A percentile compares a stretch with the other conserved stretches of the same genome.
Conservation (phyloP, 495 filamentous ascomycete genomes). For the Xylaria palmicola region DNA sequence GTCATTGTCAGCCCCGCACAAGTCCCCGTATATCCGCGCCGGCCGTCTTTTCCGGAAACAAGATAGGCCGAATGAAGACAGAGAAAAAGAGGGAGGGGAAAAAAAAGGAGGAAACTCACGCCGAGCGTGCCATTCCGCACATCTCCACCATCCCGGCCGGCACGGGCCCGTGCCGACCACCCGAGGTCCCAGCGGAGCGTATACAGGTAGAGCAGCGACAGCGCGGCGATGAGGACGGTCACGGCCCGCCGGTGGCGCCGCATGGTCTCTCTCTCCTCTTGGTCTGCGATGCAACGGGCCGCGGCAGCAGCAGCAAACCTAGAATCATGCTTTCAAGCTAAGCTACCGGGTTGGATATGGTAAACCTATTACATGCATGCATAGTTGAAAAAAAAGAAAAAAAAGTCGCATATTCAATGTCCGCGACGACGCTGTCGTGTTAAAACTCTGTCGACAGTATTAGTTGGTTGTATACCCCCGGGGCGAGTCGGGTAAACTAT, state of each 20-base stretch:
- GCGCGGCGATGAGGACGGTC: neutral
- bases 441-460: neutral
- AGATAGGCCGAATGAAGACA: neutral
- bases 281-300: neutral
- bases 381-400: neutral
- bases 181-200: neutral
- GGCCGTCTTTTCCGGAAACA: neutral
- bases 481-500: slow-evolving; percentile 1
- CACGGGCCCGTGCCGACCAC: neutral
- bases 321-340: no score
- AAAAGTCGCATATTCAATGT: neutral
- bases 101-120: neutral
- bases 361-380: no score
- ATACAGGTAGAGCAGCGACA: neutral
- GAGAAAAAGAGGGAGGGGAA: neutral
- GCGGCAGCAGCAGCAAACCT: no score
- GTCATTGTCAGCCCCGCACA: no score
- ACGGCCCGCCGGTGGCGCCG: neutral
- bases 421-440: neutral
- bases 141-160: neutral
- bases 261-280: neutral
- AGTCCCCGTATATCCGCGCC: no score
- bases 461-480: neutral
- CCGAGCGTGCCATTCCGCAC: neutral
- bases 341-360: no score